Evolutionary conservation across 495 filamentous ascomycete species (phyloP).

Genomic region (Achaetomiella virescens): DNA sequence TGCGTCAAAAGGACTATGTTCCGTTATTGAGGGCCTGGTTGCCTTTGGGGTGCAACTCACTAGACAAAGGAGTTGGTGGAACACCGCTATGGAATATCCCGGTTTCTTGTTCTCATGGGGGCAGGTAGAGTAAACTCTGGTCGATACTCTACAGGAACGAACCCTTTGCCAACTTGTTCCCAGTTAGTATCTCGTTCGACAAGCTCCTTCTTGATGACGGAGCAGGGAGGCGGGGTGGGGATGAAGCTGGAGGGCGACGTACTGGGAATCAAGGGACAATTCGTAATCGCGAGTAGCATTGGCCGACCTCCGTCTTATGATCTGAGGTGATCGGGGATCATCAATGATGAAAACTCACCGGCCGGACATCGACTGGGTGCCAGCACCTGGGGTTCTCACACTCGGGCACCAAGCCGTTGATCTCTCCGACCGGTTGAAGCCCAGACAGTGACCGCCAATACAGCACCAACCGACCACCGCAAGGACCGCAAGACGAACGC

Average conservation of each 20-base stretch:
- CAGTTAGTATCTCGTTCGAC: background rate
- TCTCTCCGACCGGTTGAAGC: background rate
- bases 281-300: conserved; percentile 9
- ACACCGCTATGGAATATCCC: conserved; percentile 10
- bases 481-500: background rate
- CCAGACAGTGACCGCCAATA: background rate
- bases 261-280: conserved; percentile 4
- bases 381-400: background rate
- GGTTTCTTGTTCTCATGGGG: background rate
- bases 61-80: conserved; percentile 10
- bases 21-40: background rate
- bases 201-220: too few relatives aligned
- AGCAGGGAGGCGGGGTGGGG: too few relatives aligned
- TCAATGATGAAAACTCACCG: background rate
- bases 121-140: background rate
- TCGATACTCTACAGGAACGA: background rate
- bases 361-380: background rate
- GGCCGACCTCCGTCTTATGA: conserved; percentile 4
- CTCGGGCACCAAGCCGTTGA: background rate
- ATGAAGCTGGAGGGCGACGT: background rate
- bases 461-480: background rate
- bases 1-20: background rate
- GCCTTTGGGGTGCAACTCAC: background rate
- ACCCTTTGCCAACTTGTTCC: background rate
- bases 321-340: conserved; percentile 8